Conservation (phyloP, 257 asterid genomes). For the Przewalskia tangutica region DNA sequence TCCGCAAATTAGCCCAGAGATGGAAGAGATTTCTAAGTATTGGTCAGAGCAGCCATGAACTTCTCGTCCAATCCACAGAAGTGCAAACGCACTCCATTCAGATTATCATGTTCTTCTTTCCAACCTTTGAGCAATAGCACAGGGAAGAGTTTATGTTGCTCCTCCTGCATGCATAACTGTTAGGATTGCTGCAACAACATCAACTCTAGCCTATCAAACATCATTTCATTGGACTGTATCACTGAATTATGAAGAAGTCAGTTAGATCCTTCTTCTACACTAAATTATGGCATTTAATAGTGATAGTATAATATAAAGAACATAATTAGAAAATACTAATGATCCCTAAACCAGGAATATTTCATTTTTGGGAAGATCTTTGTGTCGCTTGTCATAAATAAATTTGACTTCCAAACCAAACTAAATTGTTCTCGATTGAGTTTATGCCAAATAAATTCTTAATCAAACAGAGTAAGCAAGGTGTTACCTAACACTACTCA, state of each 20-base stretch:
- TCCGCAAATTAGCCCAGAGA: not conserved
- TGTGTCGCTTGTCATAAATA: not conserved
- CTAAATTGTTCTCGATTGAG: not conserved
- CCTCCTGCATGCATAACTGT: not conserved
- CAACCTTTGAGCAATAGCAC: not conserved
- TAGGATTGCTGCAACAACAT: not conserved
- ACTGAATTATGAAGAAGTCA: not conserved
- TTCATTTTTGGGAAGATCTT: not conserved
- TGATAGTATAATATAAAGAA: not conserved
- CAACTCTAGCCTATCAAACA: not conserved
- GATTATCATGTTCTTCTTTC: not conserved
- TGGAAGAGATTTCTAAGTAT: not conserved
- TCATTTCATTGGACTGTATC: not conserved
- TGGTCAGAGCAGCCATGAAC: not conserved
- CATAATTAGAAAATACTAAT: not conserved
- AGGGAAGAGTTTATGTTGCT: not conserved
- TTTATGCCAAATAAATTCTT: not conserved
- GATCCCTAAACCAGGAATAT: not conserved
- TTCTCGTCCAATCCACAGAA: not conserved
- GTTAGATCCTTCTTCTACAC: not conserved
- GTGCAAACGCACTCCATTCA: not conserved
- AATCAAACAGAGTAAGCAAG: not conserved
- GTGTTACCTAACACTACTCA: not conserved
- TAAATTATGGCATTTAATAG: not conserved
- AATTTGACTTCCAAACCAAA: not conserved